Evolutionary conservation across 2,329 filamentous ascomycete genomes (phyloP), one percentile per base, ranked within the genome.

Genomic region (Pseudogymnoascus sp.): DNA sequence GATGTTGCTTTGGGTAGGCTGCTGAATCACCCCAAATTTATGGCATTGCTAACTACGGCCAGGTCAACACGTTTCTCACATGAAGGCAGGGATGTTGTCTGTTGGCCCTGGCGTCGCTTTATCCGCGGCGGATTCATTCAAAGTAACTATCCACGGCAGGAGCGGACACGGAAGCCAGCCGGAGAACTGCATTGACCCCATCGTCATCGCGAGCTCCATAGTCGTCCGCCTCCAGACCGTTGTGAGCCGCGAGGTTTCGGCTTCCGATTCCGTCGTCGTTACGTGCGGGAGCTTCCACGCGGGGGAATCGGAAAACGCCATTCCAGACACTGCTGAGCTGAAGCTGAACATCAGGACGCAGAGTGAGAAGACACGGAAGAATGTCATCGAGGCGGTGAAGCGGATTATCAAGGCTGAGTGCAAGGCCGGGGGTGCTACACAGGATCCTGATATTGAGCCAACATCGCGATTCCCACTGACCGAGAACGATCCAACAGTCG

Each of bases 261-360:
- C 82, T 41, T 63, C 74, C 32, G 81, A 85, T 61, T 73, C 78
- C 11, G 81, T 77, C 11, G 83, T 86, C 6, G 74, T 86, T 6
- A 85, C 82, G 0, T 81, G 85, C 6, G 81, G 80, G 7, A 78
- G 76, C 59, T 70, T 86, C n/a, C 78, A 83, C 62, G 82, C 81
- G 0, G 83, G 83, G 1, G 77, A 82, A 63, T 77, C 80, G 1
- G 82, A 84, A 68, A 86, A 86, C 65, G 78, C 86, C 61, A 85
- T 86, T 60, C 74, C 80, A 0, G 80, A 81, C 60, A 69, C 75
- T 12, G 83, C 82, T 0, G 74, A 78, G 57, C 72, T 86, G 4
- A 79, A 79, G 11, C 69, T 86, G 38, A 79, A 86, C 66, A 76
- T 84, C 4, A 75, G 83, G 25, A 75, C 78, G 20, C 75, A 77